Conservation (phyloP, 148 eudicot species). For the Rhododendron williamsianum region DNA sequence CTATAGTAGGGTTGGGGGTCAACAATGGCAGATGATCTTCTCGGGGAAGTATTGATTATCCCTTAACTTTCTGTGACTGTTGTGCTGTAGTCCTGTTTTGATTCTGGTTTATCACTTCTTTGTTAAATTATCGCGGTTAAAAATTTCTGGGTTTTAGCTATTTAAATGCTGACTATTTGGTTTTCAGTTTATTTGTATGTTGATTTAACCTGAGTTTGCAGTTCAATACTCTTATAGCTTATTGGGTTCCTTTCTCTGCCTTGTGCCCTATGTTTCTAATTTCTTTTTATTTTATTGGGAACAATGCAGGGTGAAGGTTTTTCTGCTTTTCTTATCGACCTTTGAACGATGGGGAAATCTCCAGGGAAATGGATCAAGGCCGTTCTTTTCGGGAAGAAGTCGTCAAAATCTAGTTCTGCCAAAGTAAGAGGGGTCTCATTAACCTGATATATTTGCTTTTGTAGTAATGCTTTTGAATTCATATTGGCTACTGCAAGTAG, state of each 20-base stretch:
- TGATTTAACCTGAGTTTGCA: background rate
- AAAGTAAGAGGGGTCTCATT: conserved; percentile 44
- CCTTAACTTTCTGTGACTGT: conserved; percentile 1
- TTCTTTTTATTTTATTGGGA: background rate
- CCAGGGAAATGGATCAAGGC: conserved; percentile 96
- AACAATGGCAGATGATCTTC: background rate
- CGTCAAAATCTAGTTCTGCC: conserved; percentile 51
- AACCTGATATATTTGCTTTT: background rate
- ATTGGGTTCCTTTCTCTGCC: background rate
- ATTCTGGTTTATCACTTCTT: background rate
- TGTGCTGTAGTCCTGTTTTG: background rate
- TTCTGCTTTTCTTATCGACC: conserved; percentile 9
- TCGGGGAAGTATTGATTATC: background rate
- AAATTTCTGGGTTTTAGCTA: background rate
- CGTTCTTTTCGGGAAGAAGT: conserved; percentile 76
- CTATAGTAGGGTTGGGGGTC: background rate
- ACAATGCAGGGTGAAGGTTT: conserved; percentile 27
- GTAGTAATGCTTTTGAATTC: background rate
- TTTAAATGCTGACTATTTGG: background rate
- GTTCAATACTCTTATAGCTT: background rate
- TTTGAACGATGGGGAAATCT: conserved; percentile 77
- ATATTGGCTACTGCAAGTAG: background rate
- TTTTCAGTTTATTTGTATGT: background rate
- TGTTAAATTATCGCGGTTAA: background rate
- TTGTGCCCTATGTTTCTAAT: background rate